These are phyloP conservation scores for Protea cynaroides DNA, from an alignment of 164 flowering plant genomes.

Conservation along the genomic window DNA sequence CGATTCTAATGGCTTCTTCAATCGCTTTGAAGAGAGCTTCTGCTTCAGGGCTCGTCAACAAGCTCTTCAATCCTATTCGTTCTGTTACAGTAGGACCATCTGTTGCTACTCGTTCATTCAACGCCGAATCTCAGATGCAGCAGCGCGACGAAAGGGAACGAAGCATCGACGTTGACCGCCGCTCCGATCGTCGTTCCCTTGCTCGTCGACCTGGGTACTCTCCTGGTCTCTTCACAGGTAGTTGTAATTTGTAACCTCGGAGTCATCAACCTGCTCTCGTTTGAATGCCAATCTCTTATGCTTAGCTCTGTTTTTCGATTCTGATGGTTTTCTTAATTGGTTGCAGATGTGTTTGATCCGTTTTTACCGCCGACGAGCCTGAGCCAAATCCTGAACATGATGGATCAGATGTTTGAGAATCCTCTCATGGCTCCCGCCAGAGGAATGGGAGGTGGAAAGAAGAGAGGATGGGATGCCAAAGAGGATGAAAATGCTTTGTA, in stretches of 20 bases:
- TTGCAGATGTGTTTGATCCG: slow-evolving; percentile 60
- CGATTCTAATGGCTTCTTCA: slow-evolving; percentile 29
- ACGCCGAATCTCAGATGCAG: slow-evolving; percentile 22
- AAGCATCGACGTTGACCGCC: slow-evolving; percentile 19
- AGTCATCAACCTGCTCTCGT: background rate
- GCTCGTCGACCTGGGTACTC: slow-evolving; percentile 11
- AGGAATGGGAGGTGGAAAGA: slow-evolving; percentile 30
- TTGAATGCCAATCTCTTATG: background rate
- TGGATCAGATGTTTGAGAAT: slow-evolving; percentile 60
- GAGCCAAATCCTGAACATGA: slow-evolving; percentile 62
- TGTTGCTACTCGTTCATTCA: slow-evolving; percentile 27
- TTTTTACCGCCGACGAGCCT: slow-evolving; percentile 50
- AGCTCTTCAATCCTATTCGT: slow-evolving; percentile 17
- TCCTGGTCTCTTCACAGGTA: slow-evolving; percentile 40
- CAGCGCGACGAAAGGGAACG: slow-evolving; percentile 17
- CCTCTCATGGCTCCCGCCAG: slow-evolving; percentile 32
- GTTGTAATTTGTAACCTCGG: slow-evolving; percentile 17
- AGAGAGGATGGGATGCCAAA: slow-evolving; percentile 59
- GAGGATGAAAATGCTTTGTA: slow-evolving; percentile 49
- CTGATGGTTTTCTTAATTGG: background rate
- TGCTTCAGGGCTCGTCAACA: slow-evolving; percentile 24
- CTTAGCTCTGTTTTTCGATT: background rate
- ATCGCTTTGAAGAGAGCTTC: slow-evolving; percentile 21
- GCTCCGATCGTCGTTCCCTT: slow-evolving; percentile 11
- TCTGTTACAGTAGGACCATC: slow-evolving; percentile 16